These are phyloP conservation scores for Trichoderma atroviride DNA, from an alignment of 2,329 filamentous ascomycete species.

Conservation along the genomic window DNA sequence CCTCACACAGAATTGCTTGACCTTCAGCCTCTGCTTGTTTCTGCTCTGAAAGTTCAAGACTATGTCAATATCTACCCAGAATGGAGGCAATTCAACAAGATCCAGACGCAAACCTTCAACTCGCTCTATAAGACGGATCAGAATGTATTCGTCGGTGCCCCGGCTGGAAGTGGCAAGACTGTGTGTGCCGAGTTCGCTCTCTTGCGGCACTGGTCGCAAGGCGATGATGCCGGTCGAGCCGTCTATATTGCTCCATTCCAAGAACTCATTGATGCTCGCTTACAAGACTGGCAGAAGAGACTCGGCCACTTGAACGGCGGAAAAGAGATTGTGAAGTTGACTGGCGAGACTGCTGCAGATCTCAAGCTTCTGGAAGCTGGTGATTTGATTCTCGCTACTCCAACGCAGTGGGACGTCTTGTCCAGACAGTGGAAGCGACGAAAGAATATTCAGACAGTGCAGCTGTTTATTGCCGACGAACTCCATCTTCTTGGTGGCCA, in stretches of 20 bases:
- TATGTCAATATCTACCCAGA: constrained; percentile 79
- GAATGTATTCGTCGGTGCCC: constrained; percentile 90
- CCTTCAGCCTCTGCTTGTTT: constrained; percentile 85
- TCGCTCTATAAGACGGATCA: constrained; percentile 88
- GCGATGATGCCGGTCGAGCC: constrained; percentile 63
- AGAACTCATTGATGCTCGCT: constrained; percentile 80
- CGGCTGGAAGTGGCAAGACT: constrained; percentile 94
- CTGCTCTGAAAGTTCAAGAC: constrained; percentile 83
- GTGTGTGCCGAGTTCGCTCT: constrained; percentile 94
- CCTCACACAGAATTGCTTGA: constrained; percentile 91
- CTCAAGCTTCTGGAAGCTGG: constrained; percentile 84
- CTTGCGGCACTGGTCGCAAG: constrained; percentile 76
- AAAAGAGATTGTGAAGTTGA: constrained; percentile 89
- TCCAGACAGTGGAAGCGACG: constrained; percentile 95
- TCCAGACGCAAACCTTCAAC: constrained; percentile 97
- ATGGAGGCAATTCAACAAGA: constrained; percentile 91
- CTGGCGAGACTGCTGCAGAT: constrained; percentile 88
- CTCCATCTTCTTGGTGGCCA: constrained; percentile 89
- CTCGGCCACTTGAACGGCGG: constrained; percentile 73
- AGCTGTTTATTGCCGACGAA: constrained; percentile 93
- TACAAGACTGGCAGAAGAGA: constrained; percentile 83
- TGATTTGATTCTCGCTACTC: constrained; percentile 89
- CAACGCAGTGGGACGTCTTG: constrained; percentile 91
- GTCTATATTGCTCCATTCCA: constrained; percentile 96
- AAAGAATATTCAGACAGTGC: constrained; percentile 90